Percentiles rank a stretch among this genome's conserved stretches.
phyloP scores from a whole-genome alignment of 495 filamentous ascomycete genomes.

The Daldinia caldariorum region DNA sequence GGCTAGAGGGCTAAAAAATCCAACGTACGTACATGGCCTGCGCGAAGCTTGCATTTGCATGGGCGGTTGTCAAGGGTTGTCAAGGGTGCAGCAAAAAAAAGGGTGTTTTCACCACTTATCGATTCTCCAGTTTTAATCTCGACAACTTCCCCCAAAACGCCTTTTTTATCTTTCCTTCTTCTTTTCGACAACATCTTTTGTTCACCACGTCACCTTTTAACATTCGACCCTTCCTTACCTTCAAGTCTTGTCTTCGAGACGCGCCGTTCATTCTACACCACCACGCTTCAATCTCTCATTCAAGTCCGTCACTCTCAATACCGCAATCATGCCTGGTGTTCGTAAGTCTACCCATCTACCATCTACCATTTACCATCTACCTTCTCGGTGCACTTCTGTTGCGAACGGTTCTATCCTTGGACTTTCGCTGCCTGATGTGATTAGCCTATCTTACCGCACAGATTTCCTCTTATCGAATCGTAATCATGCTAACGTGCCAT shows the following conservation, averaged over 20 bases:
- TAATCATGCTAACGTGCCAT: constrained; percentile 34
- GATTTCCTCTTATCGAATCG: constrained; percentile 4
- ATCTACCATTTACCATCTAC: background rate
- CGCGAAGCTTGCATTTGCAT: background rate
- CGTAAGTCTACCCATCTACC: constrained; percentile 31
- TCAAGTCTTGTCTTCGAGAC: constrained; percentile 2
- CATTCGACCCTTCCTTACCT: background rate
- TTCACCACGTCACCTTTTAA: constrained; percentile 7
- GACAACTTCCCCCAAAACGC: constrained; percentile 33
- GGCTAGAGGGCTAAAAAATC: background rate
- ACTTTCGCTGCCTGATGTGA: background rate
- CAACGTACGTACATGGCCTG: constrained; percentile 7
- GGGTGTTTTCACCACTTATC: constrained; percentile 26
- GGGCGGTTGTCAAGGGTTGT: constrained; percentile 18
- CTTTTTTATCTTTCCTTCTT: constrained; percentile 26
- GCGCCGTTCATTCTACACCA: background rate
- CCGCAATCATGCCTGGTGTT: constrained; percentile 43
- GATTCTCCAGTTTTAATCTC: constrained; percentile 45
- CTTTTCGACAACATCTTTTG: constrained; percentile 24
- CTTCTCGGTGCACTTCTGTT: background rate
- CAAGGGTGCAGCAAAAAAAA: constrained; percentile 34
- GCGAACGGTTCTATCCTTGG: background rate
- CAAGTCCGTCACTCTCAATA: constrained; percentile 16
- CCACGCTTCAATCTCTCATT: constrained; percentile 1
- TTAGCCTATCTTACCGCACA: background rate